Evolutionary conservation across 2,329 filamentous ascomycete species (phyloP).

Genomic region (Paracamarosporium sp.): DNA sequence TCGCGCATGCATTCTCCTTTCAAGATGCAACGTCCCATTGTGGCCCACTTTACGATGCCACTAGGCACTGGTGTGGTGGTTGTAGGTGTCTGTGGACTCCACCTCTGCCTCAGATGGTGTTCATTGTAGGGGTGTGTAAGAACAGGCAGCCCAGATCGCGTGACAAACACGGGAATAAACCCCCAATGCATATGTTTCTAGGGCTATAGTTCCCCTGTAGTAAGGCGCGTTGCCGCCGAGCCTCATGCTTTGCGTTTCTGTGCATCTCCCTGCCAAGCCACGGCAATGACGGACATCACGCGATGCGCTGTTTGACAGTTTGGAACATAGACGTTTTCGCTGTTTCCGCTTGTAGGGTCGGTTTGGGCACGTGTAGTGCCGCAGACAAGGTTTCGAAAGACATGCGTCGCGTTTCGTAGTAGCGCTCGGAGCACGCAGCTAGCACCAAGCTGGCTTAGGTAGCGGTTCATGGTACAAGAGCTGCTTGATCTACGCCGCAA

Average conservation of each 20-base stretch:
- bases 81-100: conserved; percentile 8
- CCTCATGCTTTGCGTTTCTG: conserved; percentile 3
- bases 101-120: conserved; percentile 6
- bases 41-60: conserved; percentile 4
- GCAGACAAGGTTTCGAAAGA: conserved; percentile 11
- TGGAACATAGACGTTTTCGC: background rate
- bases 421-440: conserved; percentile 1
- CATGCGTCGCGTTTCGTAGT: conserved; percentile 13
- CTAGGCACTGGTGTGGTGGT: conserved; percentile 10
- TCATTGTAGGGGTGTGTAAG: background rate
- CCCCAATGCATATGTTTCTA: conserved; percentile 2
- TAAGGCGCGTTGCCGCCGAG: conserved; percentile 3
- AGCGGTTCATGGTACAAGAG: conserved; percentile 4
- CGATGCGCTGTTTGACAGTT: conserved; percentile 9
- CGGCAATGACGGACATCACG: conserved; percentile 3
- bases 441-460: background rate
- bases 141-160: background rate
- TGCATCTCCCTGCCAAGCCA: conserved; percentile 1
- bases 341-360: background rate
- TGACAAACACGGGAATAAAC: conserved; percentile 9
- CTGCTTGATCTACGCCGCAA: conserved; percentile 13
- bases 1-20: conserved; percentile 6
- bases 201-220: background rate
- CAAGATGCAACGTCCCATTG: conserved; percentile 1
- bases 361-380: conserved; percentile 7